A percentile compares a stretch with the other conserved stretches of the same genome.
Evolutionary conservation across 2,329 filamentous ascomycete genomes (phyloP).

Genomic region (Trichoderma asperellum): DNA sequence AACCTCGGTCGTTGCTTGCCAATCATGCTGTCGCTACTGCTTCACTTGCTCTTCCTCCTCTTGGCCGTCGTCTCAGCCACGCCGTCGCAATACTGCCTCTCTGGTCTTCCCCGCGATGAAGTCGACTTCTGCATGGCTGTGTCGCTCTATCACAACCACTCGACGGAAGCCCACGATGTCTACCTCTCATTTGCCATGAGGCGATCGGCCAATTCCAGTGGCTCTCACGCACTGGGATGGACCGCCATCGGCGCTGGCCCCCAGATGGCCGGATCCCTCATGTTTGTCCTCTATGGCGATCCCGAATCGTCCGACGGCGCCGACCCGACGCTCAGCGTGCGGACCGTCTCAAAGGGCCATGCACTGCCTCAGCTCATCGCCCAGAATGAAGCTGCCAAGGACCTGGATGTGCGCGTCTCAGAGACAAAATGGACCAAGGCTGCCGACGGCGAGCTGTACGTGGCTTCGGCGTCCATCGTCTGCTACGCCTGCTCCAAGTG

Average conservation of each 20-base stretch:
- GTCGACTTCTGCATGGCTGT: constrained; percentile 33
- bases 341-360: constrained; percentile 28
- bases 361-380: constrained; percentile 22
- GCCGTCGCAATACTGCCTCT: constrained; percentile 32
- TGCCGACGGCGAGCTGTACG: constrained; percentile 1
- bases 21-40: neutral
- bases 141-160: constrained; percentile 31
- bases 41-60: neutral
- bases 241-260: constrained; percentile 31
- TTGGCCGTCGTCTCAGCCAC: constrained; percentile 16
- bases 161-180: constrained; percentile 31
- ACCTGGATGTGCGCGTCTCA: constrained; percentile 29
- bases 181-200: constrained; percentile 30
- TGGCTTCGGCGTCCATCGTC: constrained; percentile 31
- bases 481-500: constrained; percentile 36
- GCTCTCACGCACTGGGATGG: constrained; percentile 28
- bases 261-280: constrained; percentile 32
- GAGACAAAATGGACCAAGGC: constrained; percentile 27
- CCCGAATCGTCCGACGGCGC: constrained; percentile 15
- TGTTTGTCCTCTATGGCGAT: constrained; percentile 35
- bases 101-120: constrained; percentile 26
- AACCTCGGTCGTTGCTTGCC: neutral
- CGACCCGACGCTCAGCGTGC: constrained; percentile 29
- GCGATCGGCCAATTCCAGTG: neutral
- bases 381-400: neutral